Conservation (phyloP, 805 yeast species). For the Candida quercuum region DNA sequence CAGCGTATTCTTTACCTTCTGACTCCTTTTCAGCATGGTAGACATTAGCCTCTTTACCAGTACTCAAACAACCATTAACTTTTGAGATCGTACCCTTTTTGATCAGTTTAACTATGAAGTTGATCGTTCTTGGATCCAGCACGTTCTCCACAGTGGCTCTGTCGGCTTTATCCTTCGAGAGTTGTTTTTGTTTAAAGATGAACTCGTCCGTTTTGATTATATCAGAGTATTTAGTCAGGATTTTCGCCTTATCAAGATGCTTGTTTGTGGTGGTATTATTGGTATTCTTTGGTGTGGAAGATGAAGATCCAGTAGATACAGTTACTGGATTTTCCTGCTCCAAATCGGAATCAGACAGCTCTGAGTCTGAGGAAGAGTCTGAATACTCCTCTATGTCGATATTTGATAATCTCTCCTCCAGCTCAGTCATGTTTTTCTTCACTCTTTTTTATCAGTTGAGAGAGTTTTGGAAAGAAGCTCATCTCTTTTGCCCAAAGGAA, state of each 20-base stretch:
- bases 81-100: conserved; percentile 79
- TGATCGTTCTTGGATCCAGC: conserved; percentile 87
- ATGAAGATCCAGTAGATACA: neutral
- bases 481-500: neutral
- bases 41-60: conserved; percentile 99
- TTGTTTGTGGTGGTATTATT: conserved; percentile 9
- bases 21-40: conserved; percentile 63
- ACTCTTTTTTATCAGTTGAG: neutral
- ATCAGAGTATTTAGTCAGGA: conserved; percentile 58
- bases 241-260: conserved; percentile 35
- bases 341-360: conserved; percentile 7
- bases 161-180: conserved; percentile 77
- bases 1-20: conserved; percentile 61
- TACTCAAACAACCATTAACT: conserved; percentile 89
- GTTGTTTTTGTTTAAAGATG: conserved; percentile 48
- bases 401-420: conserved; percentile 6
- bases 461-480: neutral
- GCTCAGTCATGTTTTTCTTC: conserved; percentile 1
- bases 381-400: neutral
- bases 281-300: conserved; percentile 5
- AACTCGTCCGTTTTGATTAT: conserved; percentile 61
- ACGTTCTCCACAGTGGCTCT: conserved; percentile 97
- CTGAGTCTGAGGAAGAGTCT: conserved; percentile 5
- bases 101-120: conserved; percentile 74
- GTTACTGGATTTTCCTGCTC: neutral